Base-by-base conservation (phyloP, 305 asterid species). In the Ajuga reptans region DNA sequence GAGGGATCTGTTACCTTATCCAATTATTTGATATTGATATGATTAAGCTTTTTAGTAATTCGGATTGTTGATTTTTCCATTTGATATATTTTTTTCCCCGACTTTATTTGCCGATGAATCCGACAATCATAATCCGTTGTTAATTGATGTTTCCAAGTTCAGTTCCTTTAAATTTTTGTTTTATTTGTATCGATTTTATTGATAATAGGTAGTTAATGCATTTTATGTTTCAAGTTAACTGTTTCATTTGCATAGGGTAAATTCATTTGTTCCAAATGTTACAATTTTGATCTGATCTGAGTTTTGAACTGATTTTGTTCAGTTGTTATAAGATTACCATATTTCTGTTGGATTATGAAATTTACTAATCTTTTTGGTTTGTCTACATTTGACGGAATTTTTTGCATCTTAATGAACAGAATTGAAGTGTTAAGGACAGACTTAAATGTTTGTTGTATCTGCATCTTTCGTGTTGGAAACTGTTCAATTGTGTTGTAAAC, bases 401-500 rank as follows among this genome's bases (percentile, higher is more conserved):
- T 33, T 18, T 71, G 54, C 62, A 5, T 6, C 5, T 12, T 27
- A 36, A 68, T 59, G 42, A 53, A n/a, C 10, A 60, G 58, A 29
- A 34, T 6, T 34, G 27, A 66, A 18, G 14, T 56, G 51, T 58
- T 42, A 1, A 31, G 54, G 31, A 43, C 49, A 34, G 53, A 17
- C 27, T 73, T 21, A 52, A 27, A 51, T 58, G 60, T 6, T 64
- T 58, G 42, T 39, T 67, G 46, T 68, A 12, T 52, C 37, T 78
- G 72, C 68, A 54, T 14, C 45, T 12, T 47, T 12, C 16, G 54
- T 53, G 34, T 51, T 39, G 68, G 47, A 71, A 42, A 69, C 56
- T 65, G 14, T 54, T 63, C 43, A 24, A 42, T 37, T 57, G n/a
- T 76, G 53, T 57, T 49, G 56, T 59, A 18, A 64, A 72, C 76